A percentile compares a stretch with the other conserved stretches of the same genome.
phyloP scores from a whole-genome alignment of 345 rosid species.

The Salix suchowensis region DNA sequence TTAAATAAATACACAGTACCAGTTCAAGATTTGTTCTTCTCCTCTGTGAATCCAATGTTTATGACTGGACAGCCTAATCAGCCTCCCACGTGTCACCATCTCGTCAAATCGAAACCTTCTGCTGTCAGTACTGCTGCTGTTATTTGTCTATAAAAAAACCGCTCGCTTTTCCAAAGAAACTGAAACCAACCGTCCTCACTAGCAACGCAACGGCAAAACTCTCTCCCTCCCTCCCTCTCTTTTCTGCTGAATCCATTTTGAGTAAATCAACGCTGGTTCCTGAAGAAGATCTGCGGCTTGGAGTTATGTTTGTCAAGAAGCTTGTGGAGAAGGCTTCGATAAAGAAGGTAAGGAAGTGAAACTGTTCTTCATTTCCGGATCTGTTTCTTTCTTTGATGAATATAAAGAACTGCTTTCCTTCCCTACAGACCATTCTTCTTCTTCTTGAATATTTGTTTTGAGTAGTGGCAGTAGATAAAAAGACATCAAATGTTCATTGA shows the following conservation, averaged over 20 bases:
- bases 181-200: background rate
- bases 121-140: background rate
- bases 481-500: no score
- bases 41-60: background rate
- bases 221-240: background rate
- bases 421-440: no score
- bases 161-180: background rate
- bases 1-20: no score
- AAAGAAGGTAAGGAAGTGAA: conserved; percentile 29
- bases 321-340: conserved; percentile 65
- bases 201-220: background rate
- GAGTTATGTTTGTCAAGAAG: conserved; percentile 51
- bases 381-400: background rate
- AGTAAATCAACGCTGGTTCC: background rate
- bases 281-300: background rate
- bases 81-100: conserved; percentile 38
- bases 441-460: no score
- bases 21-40: no score
- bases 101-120: background rate
- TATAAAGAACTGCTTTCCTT: no score
- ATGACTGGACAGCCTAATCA: conserved; percentile 22
- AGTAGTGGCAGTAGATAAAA: no score
- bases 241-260: conserved; percentile 13
- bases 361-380: background rate
- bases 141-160: conserved; percentile 6